phyloP scores from a whole-genome alignment of 129 eudicot genomes.

The Pseudognaphalium luteoalbum region DNA sequence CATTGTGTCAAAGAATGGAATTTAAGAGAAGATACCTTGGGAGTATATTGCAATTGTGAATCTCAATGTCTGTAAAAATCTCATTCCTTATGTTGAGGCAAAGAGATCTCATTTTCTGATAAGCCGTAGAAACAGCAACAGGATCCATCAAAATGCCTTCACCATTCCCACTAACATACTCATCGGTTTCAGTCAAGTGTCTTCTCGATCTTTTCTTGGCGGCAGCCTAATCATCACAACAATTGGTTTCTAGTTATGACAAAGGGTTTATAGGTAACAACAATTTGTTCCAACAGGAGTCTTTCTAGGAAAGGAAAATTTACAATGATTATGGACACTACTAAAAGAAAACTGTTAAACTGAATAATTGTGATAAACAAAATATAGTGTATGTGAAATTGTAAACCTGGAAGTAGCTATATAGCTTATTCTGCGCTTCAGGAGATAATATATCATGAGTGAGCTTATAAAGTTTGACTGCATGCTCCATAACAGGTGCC shows the following conservation, averaged over 20 bases:
- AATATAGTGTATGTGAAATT: neutral
- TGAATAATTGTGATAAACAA: neutral
- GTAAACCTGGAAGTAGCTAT: slow-evolving; percentile 70
- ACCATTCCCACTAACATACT: slow-evolving; percentile 58
- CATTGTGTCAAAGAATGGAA: neutral
- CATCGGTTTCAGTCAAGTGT: slow-evolving; percentile 77
- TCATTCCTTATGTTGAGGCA: slow-evolving; percentile 71
- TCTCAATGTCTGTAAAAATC: slow-evolving; percentile 73
- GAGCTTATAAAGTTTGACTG: slow-evolving; percentile 71
- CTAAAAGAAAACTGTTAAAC: neutral
- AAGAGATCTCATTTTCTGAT: slow-evolving; percentile 72
- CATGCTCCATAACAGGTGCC: slow-evolving; percentile 65
- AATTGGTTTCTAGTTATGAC: slow-evolving; percentile 1
- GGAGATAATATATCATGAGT: slow-evolving; percentile 80
- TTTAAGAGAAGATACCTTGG: slow-evolving; percentile 50
- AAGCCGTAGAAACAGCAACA: slow-evolving; percentile 62
- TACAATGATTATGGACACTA: neutral
- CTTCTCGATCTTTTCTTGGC: slow-evolving; percentile 79
- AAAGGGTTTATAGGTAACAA: neutral
- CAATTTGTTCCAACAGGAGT: neutral
- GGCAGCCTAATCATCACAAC: slow-evolving; percentile 58
- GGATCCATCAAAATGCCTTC: slow-evolving; percentile 67
- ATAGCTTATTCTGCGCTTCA: slow-evolving; percentile 72
- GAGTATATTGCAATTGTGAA: slow-evolving; percentile 79
- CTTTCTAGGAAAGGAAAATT: neutral